Base-by-base conservation (phyloP, 2,329 filamentous ascomycete genomes). In the Aureobasidium zeae region DNA sequence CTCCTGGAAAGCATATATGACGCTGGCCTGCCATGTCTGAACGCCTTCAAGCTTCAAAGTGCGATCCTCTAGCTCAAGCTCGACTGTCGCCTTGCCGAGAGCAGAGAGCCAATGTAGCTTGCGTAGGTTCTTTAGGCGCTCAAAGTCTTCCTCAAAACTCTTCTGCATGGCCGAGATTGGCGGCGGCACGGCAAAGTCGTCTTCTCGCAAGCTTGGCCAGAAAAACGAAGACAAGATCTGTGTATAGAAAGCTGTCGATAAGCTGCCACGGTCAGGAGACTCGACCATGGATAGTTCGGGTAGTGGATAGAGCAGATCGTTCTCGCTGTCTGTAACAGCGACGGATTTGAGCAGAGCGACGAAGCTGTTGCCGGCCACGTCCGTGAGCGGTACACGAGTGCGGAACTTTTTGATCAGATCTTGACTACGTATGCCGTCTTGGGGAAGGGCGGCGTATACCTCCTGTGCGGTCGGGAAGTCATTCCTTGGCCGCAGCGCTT, bases 161-260 rank as follows among this genome's bases (percentile, higher is more conserved):
- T 73, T 65, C 59, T 93, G 85, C 21, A 84, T 66, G 3, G 71
- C 62, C 5, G 59, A 53, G 15, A 86, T 73, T 2, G 70, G 66
- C 0, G 61, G 48, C 1, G 85, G 85, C 3, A 87, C 67, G 16
- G 66, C 59, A 57, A 87, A 87, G 2, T 70, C 68, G 45, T 86
- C 81, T 48, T 79, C 74, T 37, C 83, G 76, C 16, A 94, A 69
- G 8, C 79, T 74, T 0, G 91, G 91, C 91, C 91, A 98, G 69
- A 93, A 98, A 49, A 94, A 79, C 16, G 87, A 78, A 1, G 88
- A 95, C 4, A 96, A 70, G 39, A 96, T 89, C 58, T 91, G 88
- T 21, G 86, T 79, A 54, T 88, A 81, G 42, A 85, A 77, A 68
- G 62, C 20, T 44, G 44, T 24, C 24, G 37, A 24, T 12, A 15